Evolutionary conservation across 2,329 filamentous ascomycete species (phyloP), one percentile per base, ranked within the genome.

Genomic region (Cadophora gregata): DNA sequence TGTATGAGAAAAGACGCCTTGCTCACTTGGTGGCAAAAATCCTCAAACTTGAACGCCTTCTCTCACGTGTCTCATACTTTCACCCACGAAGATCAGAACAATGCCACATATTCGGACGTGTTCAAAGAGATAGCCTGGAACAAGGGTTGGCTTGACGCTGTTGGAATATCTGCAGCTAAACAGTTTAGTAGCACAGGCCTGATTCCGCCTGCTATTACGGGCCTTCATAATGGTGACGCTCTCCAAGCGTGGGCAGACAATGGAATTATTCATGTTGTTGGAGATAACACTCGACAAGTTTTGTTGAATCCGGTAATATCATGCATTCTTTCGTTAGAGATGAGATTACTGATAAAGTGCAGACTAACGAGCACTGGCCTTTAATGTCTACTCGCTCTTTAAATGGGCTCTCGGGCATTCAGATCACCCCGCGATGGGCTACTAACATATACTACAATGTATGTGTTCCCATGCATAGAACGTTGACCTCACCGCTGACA

Each of bases 191-290:
- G 78, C 3, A 81, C 82, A 42, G 86, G 86, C 27, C 80, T 89
- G 60, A 86, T 89, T 66, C 87, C 87, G 1, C 87, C 87, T 0
- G 86, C 86, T 45, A 89, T 89, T 67, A 89, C 87, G 0, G 87
- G 87, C 59, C 74, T 89, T 25, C 85, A 88, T 78, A 89, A 89
- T 71, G 86, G 84, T n/a, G 87, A 89, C 75, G 86, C 82, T 12
- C 82, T 89, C 53, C 77, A 78, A 62, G 87, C 85, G 6, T 89
- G 85, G 85, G 79, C 79, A 71, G 84, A 87, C 53, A 85, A 85
- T 66, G 86, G 86, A n/a, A 85, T 89, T 69, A 79, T 75, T n/a
- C 83, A 85, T 70, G 86, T 85, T 59, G 86, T 89, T 16, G 87
- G 87, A 45, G 87, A 89, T 75, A 89, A 89, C 77, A 88, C 86